Base-by-base conservation (phyloP, 2,329 filamentous ascomycete species). In the Colletotrichum sp. region DNA sequence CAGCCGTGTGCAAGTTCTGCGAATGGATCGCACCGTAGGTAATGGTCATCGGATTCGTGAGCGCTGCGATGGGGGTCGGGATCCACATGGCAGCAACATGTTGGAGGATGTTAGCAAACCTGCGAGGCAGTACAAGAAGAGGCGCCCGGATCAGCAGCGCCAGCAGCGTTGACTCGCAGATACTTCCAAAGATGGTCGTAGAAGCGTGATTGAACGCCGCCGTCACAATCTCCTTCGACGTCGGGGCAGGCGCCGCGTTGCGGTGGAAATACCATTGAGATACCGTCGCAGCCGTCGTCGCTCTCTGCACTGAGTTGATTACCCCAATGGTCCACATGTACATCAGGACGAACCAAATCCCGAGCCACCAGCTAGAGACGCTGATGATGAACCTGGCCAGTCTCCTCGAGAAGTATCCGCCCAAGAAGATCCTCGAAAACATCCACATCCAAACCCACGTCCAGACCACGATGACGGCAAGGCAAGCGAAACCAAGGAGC, bases 251-350 rank as follows among this genome's bases (percentile, higher is more conserved):
- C 13, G 93, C 91, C 6, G 93, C 92, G 80, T 98, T 94, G 78
- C 97, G 95, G 85, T 99, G 96, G 85, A 99, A 99, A 85, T 99
- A 99, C 97, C 97, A 99, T 85, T 99, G 97, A 55, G 95, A 98
- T 28, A 99, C 96, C 1, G 96, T 98, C 13, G 97, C 97, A 28
- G 96, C 96, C 16, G 96, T 98, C 18, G 96, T 97, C 26, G 95
- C 93, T 75, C 97, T 93, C 84, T 99, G 96, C 26, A 99, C 91
- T 21, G 95, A 96, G 73, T 95, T 94, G 82, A 98, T 93, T 73
- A 99, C 92, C 4, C 95, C 94, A 57, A 98, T 88, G 0, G 96
- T 97, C 97, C 97, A 99, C 79, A 99, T 93, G 85, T 98, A 99
- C 88, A 98, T 94, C 75, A 99, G 87, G 79, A 98, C 92, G 86